Percentiles rank a stretch among this genome's conserved stretches.
Conservation (phyloP, 163 green algal genomes). For the Scenedesmus sp. region DNA sequence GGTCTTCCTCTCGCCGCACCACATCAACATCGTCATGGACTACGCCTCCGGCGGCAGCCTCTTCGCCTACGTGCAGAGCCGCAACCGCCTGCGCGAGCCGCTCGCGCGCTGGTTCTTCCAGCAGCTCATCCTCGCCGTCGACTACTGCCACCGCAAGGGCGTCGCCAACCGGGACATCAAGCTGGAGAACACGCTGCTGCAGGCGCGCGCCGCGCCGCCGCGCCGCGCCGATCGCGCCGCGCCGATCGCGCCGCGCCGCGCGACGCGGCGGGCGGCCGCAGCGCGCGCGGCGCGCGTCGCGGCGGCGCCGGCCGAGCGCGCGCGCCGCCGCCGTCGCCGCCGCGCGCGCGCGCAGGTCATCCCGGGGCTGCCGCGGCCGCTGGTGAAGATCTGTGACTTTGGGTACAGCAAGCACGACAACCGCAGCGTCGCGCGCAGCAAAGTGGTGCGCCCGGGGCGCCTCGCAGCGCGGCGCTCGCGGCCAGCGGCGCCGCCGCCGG, state of each 20-base stretch:
- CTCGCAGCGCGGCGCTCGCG: slow-evolving; percentile 1
- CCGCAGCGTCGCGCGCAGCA: slow-evolving; percentile 40
- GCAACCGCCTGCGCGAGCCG: slow-evolving; percentile 65
- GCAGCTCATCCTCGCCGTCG: slow-evolving; percentile 83
- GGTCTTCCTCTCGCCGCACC: slow-evolving; percentile 52
- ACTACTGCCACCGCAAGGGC: slow-evolving; percentile 77
- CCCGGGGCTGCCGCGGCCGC: slow-evolving; percentile 59
- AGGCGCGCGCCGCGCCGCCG: slow-evolving; percentile 32
- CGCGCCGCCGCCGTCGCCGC: too few relatives aligned
- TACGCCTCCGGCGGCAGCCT: slow-evolving; percentile 73
- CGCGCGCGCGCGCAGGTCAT: slow-evolving; percentile 47
- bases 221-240: too few relatives aligned
- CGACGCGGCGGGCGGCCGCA: too few relatives aligned
- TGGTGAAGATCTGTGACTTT: slow-evolving; percentile 95
- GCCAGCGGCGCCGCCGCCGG: not conserved
- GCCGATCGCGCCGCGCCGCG: too few relatives aligned
- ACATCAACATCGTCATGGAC: slow-evolving; percentile 72
- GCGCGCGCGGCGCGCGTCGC: too few relatives aligned
- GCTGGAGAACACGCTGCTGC: slow-evolving; percentile 91
- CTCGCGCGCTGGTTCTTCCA: slow-evolving; percentile 86
- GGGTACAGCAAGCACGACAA: slow-evolving; percentile 57
- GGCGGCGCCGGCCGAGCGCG: too few relatives aligned
- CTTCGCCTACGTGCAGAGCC: slow-evolving; percentile 64
- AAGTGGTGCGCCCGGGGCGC: slow-evolving; percentile 33
- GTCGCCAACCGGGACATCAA: slow-evolving; percentile 84